Conservation (phyloP, 768 basidiomycete species). For the Paxillus ammoniavirescens region DNA sequence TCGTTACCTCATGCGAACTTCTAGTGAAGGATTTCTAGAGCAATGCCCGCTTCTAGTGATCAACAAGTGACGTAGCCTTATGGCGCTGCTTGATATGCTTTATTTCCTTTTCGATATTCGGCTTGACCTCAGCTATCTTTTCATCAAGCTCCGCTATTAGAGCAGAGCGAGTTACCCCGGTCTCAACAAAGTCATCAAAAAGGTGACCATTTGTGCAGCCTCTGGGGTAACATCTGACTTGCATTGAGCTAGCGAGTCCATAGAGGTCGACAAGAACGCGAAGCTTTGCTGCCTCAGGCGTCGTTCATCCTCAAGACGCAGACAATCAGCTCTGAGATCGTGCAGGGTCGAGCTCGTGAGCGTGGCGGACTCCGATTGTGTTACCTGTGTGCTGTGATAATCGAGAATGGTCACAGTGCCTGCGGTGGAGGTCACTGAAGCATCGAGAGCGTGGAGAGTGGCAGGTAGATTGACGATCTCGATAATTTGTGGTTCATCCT, state of each 20-base stretch:
- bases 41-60: too few relatives aligned
- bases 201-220: slow-evolving; percentile 16
- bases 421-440: slow-evolving; percentile 11
- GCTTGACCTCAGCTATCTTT: slow-evolving; percentile 9
- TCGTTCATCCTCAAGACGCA: slow-evolving; percentile 17
- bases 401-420: slow-evolving; percentile 15
- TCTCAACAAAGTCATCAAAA: slow-evolving; percentile 25
- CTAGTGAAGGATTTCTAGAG: too few relatives aligned
- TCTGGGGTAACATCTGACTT: slow-evolving; percentile 5
- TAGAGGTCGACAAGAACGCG: slow-evolving; percentile 24
- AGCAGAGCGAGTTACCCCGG: slow-evolving; percentile 15
- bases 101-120: slow-evolving; percentile 13
- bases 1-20: too few relatives aligned
- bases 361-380: background rate
- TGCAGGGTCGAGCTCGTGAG: slow-evolving; percentile 1
- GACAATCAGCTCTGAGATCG: slow-evolving; percentile 10
- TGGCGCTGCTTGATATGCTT: slow-evolving; percentile 1
- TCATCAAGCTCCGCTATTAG: slow-evolving; percentile 14
- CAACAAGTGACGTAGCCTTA: too few relatives aligned
- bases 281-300: slow-evolving; percentile 18
- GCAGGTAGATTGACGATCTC: slow-evolving; percentile 16
- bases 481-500: slow-evolving; percentile 15
- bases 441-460: background rate
- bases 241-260: slow-evolving; percentile 25
- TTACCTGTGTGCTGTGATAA: slow-evolving; percentile 1